phyloP scores from a whole-genome alignment of 306 rosid genomes.

The Calophaca sinica region DNA sequence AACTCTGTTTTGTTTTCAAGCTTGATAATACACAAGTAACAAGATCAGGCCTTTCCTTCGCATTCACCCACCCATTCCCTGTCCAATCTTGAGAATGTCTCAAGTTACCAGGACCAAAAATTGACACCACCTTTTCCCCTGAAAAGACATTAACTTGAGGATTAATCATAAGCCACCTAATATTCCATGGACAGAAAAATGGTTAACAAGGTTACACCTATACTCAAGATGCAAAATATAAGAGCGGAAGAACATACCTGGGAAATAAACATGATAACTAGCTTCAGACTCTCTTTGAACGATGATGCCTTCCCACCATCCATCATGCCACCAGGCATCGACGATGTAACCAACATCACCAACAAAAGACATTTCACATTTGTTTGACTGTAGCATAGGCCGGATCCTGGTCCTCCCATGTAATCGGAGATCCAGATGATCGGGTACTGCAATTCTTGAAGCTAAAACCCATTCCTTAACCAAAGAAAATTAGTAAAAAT shows the following conservation, averaged over 20 bases:
- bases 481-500: background rate
- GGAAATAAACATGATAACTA: conserved; percentile 66
- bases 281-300: conserved; percentile 61
- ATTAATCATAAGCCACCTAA: conserved; percentile 6
- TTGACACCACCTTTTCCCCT: conserved; percentile 69
- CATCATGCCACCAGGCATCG: conserved; percentile 90
- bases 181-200: background rate
- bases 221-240: background rate
- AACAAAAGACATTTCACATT: conserved; percentile 45
- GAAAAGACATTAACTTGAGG: conserved; percentile 16
- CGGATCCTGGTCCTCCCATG: conserved; percentile 66
- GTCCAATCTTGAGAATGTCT: conserved; percentile 86
- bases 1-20: conserved; percentile 42
- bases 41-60: conserved; percentile 71
- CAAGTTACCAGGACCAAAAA: conserved; percentile 52
- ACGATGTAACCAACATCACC: conserved; percentile 69
- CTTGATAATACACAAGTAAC: conserved; percentile 48
- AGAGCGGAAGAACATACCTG: conserved; percentile 57
- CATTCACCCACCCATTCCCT: conserved; percentile 61
- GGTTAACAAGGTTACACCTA: background rate
- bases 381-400: conserved; percentile 52
- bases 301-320: conserved; percentile 98
- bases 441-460: conserved; percentile 63
- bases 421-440: conserved; percentile 62
- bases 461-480: conserved; percentile 86